Percentiles rank a stretch among this genome's conserved stretches.
phyloP scores from a whole-genome alignment of 129 eudicot genomes.

The Chrysanthemum makinoi region DNA sequence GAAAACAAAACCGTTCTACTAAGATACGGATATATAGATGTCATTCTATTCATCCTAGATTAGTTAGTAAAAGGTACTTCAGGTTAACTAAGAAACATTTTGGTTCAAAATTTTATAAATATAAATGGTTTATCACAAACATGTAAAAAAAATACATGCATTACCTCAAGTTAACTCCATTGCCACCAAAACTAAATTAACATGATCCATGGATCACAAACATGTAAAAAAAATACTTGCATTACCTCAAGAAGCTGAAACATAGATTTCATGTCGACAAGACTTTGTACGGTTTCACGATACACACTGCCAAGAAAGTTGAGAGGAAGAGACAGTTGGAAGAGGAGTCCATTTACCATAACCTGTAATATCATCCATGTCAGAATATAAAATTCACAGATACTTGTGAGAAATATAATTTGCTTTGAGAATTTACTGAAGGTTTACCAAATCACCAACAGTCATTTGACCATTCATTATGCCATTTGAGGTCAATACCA shows the following conservation, averaged over 20 bases:
- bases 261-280: slow-evolving; percentile 94
- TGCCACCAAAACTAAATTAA: not conserved
- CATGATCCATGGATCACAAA: slow-evolving; percentile 1
- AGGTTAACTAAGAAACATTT: too few species aligned
- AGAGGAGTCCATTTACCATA: slow-evolving; percentile 96
- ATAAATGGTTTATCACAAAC: not conserved
- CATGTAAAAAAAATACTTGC: not conserved
- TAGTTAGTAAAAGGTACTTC: too few species aligned
- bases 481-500: slow-evolving; percentile 78
- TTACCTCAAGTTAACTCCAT: not conserved
- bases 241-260: slow-evolving; percentile 94
- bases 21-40: slow-evolving; percentile 2
- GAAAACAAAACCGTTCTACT: slow-evolving; percentile 9
- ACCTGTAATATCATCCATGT: slow-evolving; percentile 44
- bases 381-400: not conserved
- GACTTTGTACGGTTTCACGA: slow-evolving; percentile 92
- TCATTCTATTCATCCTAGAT: too few species aligned
- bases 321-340: slow-evolving; percentile 96
- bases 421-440: slow-evolving; percentile 6
- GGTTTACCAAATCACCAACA: slow-evolving; percentile 91
- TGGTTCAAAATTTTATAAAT: too few species aligned
- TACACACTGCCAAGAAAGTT: slow-evolving; percentile 98
- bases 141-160: not conserved
- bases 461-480: slow-evolving; percentile 77
- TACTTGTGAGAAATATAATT: not conserved